Evolutionary conservation across 2,329 filamentous ascomycete species (phyloP), one percentile per base, ranked within the genome.

Genomic region (Aureobasidium sp.): DNA sequence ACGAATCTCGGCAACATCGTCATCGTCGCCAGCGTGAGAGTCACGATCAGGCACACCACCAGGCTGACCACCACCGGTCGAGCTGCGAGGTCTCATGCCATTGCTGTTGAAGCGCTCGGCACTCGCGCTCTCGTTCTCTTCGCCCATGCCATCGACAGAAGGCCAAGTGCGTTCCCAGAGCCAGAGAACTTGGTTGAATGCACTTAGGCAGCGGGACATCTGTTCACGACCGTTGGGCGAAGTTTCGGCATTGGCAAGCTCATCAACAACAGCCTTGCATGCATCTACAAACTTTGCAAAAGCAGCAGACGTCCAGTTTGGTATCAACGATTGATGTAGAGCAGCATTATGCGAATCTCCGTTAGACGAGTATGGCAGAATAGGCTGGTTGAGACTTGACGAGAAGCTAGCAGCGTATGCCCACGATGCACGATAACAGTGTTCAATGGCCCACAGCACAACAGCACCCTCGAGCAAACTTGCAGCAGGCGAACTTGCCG

Each of bases 381-480:
- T 63, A 9, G 69, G 52, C 63, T 68, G 48, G 66, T 68, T 51
- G 67, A 71, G 64, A 46, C 65, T 67, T 50, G 66, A 66, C 41
- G 66, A 74, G 69, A 80, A 79, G 36, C 72, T 76, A 24, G 74
- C 72, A 48, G 78, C 78, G 61, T 80, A 79, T 62, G 76, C 73
- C 78, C 78, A 81, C 34, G 78, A 78, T 44, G 71, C 72, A 59
- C 76, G 76, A 64, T 79, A 80, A 69, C 74, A 77, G 76, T 81
- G 84, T 74, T 93, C 89, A 1, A 87, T 90, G n/a, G 84, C 85
- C 85, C 87, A 92, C 27, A 92, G 81, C n/a, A 89, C 80, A 2
- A 90, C 81, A 65, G 90, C 78, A 6, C 86, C 87, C 70, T 91
- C 87, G 2, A 92, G 74, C 69, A 89, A 70, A 1, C 74, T 79